Percentiles rank a stretch among this genome's conserved stretches.
Evolutionary conservation across 345 rosid genomes (phyloP).

Genomic region (Clarkia xantiana): DNA sequence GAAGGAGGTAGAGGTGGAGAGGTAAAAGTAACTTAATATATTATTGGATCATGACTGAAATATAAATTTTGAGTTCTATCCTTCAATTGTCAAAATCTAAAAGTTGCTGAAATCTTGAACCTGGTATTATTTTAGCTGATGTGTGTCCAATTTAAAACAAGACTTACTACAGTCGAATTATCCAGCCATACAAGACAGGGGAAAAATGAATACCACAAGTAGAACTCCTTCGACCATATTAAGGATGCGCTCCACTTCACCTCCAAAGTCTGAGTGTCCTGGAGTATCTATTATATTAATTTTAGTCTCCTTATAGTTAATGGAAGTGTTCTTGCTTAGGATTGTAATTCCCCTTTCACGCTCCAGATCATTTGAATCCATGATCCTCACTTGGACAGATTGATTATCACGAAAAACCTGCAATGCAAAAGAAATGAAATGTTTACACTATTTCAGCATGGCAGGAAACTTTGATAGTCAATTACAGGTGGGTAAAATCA

Average conservation of each 20-base stretch:
- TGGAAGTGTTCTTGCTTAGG: conserved; percentile 90
- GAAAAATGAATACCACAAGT: conserved; percentile 59
- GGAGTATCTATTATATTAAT: conserved; percentile 94
- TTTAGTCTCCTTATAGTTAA: conserved; percentile 70
- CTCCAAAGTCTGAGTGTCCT: conserved; percentile 98
- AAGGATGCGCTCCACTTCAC: conserved; percentile 97
- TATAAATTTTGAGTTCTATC: too few relatives aligned
- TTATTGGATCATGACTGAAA: too few relatives aligned
- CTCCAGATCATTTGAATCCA: conserved; percentile 96
- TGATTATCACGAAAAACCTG: conserved; percentile 97
- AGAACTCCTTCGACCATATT: conserved; percentile 99
- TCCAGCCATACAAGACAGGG: conserved; percentile 2
- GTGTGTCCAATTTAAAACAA: too few relatives aligned
- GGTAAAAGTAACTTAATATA: too few relatives aligned
- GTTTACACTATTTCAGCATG: too few relatives aligned
- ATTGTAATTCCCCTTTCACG: conserved; percentile 97
- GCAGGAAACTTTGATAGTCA: too few relatives aligned
- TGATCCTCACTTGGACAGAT: conserved; percentile 74
- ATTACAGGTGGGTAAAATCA: too few relatives aligned
- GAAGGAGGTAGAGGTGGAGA: too few relatives aligned
- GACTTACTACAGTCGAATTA: not conserved
- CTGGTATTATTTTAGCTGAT: too few relatives aligned
- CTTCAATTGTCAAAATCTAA: too few relatives aligned
- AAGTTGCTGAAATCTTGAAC: too few relatives aligned
- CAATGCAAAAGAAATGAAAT: conserved; percentile 4